Percentiles rank a stretch among this genome's conserved stretches.
phyloP scores from a whole-genome alignment of 352 stramenopile species.

The Pythium sukuiense region DNA sequence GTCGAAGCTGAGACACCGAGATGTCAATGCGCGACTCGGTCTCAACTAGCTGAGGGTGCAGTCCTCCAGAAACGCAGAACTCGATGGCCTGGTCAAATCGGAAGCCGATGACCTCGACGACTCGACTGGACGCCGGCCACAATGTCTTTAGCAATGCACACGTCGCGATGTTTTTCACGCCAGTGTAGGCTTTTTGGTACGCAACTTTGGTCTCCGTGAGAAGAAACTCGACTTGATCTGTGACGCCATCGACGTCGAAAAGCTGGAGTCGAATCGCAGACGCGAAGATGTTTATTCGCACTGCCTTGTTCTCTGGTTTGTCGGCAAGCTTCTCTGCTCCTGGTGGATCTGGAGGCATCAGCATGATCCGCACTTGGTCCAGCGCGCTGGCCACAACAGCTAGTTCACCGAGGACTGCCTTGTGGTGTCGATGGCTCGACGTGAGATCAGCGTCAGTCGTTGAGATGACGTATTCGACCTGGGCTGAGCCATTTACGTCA shows the following conservation, averaged over 20 bases:
- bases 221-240: conserved; percentile 10
- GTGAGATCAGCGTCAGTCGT: conserved; percentile 13
- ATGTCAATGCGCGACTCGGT: conserved; percentile 10
- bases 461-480: conserved; percentile 6
- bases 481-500: neutral
- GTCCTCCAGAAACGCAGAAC: conserved; percentile 6
- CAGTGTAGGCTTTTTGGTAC: neutral
- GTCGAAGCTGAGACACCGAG: conserved; percentile 22
- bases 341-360: conserved; percentile 24
- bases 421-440: conserved; percentile 16
- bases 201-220: conserved; percentile 20
- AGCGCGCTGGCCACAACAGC: conserved; percentile 29
- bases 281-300: conserved; percentile 5
- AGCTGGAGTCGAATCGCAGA: conserved; percentile 13
- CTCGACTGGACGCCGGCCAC: conserved; percentile 15
- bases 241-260: conserved; percentile 14
- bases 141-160: conserved; percentile 24
- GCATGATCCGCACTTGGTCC: conserved; percentile 39
- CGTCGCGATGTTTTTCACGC: neutral
- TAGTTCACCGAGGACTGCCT: conserved; percentile 24
- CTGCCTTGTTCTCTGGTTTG: neutral
- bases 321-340: neutral
- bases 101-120: conserved; percentile 27
- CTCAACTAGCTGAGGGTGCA: conserved; percentile 10
- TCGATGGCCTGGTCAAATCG: conserved; percentile 31